phyloP scores from a whole-genome alignment of 1,284 basidiomycete genomes.

The Ganoderma resinaceum region DNA sequence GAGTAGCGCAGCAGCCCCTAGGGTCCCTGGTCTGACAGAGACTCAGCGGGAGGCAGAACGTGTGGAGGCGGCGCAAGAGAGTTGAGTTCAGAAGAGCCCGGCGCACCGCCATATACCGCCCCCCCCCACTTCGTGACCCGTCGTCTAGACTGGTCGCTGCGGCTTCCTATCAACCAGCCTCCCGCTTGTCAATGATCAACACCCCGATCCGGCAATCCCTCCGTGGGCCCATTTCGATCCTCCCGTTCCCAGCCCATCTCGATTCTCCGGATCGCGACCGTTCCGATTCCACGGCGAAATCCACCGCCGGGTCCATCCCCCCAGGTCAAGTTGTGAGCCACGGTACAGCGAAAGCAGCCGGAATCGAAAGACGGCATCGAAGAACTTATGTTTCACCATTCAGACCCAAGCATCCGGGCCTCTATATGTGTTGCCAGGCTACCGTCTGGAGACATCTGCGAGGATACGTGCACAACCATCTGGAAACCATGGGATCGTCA shows the following conservation, averaged over 20 bases:
- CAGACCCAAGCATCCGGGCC: background rate
- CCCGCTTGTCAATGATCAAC: background rate
- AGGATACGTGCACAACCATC: background rate
- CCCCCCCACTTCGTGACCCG: background rate
- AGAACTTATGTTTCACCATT: background rate
- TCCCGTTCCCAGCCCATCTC: background rate
- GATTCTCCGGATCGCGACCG: background rate
- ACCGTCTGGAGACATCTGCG: background rate
- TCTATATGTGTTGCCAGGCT: conserved; percentile 3
- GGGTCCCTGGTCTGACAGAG: background rate
- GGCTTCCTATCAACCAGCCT: background rate
- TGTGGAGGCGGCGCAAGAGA: background rate
- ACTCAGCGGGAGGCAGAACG: background rate
- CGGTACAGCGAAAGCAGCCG: background rate
- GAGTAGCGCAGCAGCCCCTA: background rate
- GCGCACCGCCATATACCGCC: conserved; percentile 3
- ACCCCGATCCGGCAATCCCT: conserved; percentile 2
- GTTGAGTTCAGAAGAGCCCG: background rate
- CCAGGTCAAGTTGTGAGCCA: background rate
- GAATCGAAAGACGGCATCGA: background rate
- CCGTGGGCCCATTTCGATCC: background rate
- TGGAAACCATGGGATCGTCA: conserved; percentile 7
- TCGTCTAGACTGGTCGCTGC: background rate
- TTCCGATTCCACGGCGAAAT: background rate
- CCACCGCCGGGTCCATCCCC: background rate